phyloP scores from a whole-genome alignment of 768 basidiomycete species.

The Hemileccinum impolitum region DNA sequence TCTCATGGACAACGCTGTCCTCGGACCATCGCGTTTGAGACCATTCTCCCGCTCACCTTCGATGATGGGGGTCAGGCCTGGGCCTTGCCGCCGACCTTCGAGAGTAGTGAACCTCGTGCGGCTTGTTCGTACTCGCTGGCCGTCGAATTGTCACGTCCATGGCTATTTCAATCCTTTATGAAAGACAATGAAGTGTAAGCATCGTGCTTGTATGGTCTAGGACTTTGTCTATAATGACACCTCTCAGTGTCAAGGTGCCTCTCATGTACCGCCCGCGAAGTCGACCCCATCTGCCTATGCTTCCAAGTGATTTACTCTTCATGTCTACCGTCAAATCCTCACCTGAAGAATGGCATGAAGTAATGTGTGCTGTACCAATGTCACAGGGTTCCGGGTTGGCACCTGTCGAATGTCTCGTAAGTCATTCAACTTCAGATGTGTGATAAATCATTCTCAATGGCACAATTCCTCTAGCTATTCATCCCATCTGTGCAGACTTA shows the following conservation, averaged over 20 bases:
- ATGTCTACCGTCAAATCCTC: conserved; percentile 55
- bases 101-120: conserved; percentile 24
- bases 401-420: conserved; percentile 51
- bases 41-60: conserved; percentile 46
- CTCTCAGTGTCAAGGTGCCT: conserved; percentile 43
- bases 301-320: conserved; percentile 43
- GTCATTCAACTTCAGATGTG: conserved; percentile 14
- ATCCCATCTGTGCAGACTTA: conserved; percentile 55
- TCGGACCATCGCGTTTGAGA: conserved; percentile 39
- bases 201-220: background rate
- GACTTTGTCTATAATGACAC: background rate
- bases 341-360: conserved; percentile 67
- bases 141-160: conserved; percentile 38
- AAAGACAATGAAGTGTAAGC: conserved; percentile 46
- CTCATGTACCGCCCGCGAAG: conserved; percentile 53
- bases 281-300: conserved; percentile 53
- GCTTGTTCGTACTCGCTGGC: conserved; percentile 45
- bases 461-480: conserved; percentile 44
- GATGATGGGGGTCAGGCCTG: conserved; percentile 30
- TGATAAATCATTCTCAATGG: background rate
- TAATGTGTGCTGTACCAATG: conserved; percentile 41
- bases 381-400: conserved; percentile 32
- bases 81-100: conserved; percentile 50
- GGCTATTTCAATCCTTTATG: conserved; percentile 42
- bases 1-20: conserved; percentile 27